Base-by-base conservation (phyloP, 306 rosid species). In the Begonia masoniana region DNA sequence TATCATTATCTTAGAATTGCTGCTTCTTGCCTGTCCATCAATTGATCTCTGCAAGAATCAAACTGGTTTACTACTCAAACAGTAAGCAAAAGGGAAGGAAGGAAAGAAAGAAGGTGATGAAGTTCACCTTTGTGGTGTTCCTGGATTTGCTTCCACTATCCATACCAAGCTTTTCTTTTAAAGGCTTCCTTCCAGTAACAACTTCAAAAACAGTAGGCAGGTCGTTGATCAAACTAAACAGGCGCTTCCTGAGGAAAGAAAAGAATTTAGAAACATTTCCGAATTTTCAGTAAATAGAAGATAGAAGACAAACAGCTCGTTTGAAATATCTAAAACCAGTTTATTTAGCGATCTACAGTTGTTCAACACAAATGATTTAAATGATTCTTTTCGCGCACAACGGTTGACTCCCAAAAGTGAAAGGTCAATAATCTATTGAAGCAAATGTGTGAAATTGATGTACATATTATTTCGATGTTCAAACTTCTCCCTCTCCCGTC, bases 141-240 rank as follows among this genome's bases (percentile, higher is more conserved):
- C 71, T 68, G 31, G 82, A 70, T 66, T 80, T 80, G 60, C 83
- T 71, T 55, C 87, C 82, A 43, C 76, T 68, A 43, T 76, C 83
- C 50, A 58, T 36, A 39, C 72, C 59, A 54, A 84, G 75, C 50
- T 77, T 74, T 64, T 74, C 81, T 64, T 72, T 74, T 10, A 41
- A 9, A n/a, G 75, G 51, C 73, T 71, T 71, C 70, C 79, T 74
- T 63, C 75, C 79, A 9, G 84, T 69, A 14, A 75, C 77, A 5
- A 81, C 75, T 81, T 81, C 84, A 56, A 68, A 71, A 43, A 81
- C 56, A 13, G 82, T 81, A 4, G 88, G 88, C 65, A 74, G 75
- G 23, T 81, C 77, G 54, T 81, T 77, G 46, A 71, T 74, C 77
- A 74, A 47, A 69, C 75, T 72, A 65, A 81, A 74, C 31, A 69